Percentiles rank a stretch among this genome's conserved stretches.
These are phyloP conservation scores for Monosporozyma aerobia DNA, from an alignment of 805 yeast genomes.

Conservation along the genomic window DNA sequence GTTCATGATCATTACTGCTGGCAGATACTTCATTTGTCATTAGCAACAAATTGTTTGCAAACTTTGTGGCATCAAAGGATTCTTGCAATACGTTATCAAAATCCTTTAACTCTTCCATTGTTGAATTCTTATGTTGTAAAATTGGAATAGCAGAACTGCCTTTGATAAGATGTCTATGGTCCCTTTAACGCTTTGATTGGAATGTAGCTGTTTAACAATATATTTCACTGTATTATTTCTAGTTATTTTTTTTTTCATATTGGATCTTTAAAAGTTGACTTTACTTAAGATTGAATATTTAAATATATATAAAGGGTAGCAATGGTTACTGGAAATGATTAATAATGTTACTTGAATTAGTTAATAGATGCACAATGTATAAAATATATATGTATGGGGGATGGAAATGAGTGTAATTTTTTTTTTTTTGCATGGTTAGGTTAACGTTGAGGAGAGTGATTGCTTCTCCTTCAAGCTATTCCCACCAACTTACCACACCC, in stretches of 20 bases:
- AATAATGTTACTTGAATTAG: not conserved
- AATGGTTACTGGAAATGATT: not conserved
- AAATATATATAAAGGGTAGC: not conserved
- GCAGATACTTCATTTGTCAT: slow-evolving; percentile 15
- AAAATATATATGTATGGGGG: not conserved
- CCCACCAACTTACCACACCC: slow-evolving; percentile 98
- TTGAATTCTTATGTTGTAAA: not conserved
- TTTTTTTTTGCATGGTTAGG: not conserved
- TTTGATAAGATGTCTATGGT: too few species aligned
- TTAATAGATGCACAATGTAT: not conserved
- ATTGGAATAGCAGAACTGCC: too few species aligned
- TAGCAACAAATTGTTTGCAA: slow-evolving; percentile 20
- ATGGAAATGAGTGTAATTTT: too few species aligned
- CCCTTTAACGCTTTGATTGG: too few species aligned
- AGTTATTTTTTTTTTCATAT: not conserved
- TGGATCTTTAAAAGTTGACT: not conserved
- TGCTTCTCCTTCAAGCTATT: slow-evolving; percentile 28
- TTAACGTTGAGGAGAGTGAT: not conserved
- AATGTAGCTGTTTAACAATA: slow-evolving; percentile 19
- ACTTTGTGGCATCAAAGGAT: slow-evolving; percentile 14
- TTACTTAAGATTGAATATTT: not conserved
- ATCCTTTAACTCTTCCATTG: slow-evolving; percentile 12
- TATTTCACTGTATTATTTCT: too few species aligned
- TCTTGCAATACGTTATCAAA: slow-evolving; percentile 19
- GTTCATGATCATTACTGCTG: not conserved